These are phyloP conservation scores for Orbilia brochopaga DNA, from an alignment of 2,329 filamentous ascomycete genomes.

Conservation along the genomic window DNA sequence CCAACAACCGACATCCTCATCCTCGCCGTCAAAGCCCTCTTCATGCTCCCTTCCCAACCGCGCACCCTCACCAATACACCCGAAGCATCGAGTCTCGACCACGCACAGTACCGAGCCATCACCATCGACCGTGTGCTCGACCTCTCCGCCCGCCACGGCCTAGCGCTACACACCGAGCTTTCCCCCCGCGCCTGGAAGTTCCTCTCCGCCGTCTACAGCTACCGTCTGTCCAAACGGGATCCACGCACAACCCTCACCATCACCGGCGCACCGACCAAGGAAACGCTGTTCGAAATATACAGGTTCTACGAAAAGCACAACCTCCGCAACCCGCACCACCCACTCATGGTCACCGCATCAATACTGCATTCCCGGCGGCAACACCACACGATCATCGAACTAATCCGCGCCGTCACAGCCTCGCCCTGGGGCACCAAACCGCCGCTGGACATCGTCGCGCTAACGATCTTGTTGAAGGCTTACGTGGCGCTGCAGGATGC, in stretches of 20 bases:
- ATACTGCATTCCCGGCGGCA: slow-evolving; percentile 40
- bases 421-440: slow-evolving; percentile 48
- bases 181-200: slow-evolving; percentile 28
- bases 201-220: slow-evolving; percentile 33
- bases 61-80: not conserved
- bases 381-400: slow-evolving; percentile 47
- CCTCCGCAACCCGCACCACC: slow-evolving; percentile 52
- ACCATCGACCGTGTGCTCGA: slow-evolving; percentile 35
- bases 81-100: slow-evolving; percentile 12
- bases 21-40: slow-evolving; percentile 34
- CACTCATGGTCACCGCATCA: slow-evolving; percentile 51
- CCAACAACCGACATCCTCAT: slow-evolving; percentile 34
- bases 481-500: slow-evolving; percentile 52
- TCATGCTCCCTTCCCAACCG: slow-evolving; percentile 18
- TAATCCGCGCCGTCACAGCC: slow-evolving; percentile 51
- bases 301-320: slow-evolving; percentile 48
- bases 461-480: slow-evolving; percentile 53
- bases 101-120: slow-evolving; percentile 20
- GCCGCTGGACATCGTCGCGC: slow-evolving; percentile 51
- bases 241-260: slow-evolving; percentile 18
- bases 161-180: slow-evolving; percentile 26
- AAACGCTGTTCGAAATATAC: slow-evolving; percentile 48
- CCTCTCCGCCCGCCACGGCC: slow-evolving; percentile 26
- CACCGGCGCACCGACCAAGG: slow-evolving; percentile 10
- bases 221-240: slow-evolving; percentile 16